Conservation (phyloP, 495 filamentous ascomycete genomes). For the Penicillium argentinense region DNA sequence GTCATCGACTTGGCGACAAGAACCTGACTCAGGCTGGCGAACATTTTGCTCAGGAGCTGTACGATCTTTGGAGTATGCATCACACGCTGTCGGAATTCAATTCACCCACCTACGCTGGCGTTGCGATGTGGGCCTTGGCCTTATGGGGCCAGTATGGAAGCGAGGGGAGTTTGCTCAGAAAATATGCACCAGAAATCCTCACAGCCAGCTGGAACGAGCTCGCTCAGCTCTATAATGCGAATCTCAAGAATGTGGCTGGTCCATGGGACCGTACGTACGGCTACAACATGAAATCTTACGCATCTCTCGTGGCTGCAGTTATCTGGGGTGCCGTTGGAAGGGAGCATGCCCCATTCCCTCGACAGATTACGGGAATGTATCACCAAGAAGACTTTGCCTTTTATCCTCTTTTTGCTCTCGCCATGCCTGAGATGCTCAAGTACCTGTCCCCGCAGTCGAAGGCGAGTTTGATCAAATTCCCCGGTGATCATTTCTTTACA, state of each 20-base stretch:
- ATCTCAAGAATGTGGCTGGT: slow-evolving; percentile 40
- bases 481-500: slow-evolving; percentile 34
- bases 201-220: slow-evolving; percentile 32
- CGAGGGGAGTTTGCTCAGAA: slow-evolving; percentile 28
- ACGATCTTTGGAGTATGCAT: slow-evolving; percentile 37
- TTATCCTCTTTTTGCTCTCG: slow-evolving; percentile 35
- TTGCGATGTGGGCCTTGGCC: slow-evolving; percentile 41
- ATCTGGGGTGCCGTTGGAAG: slow-evolving; percentile 39
- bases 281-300: slow-evolving; percentile 44
- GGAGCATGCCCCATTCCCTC: slow-evolving; percentile 23
- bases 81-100: slow-evolving; percentile 45
- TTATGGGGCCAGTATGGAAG: slow-evolving; percentile 37
- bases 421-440: slow-evolving; percentile 26
- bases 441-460: slow-evolving; percentile 15
- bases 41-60: slow-evolving; percentile 30
- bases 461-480: slow-evolving; percentile 27
- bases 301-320: slow-evolving; percentile 33
- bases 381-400: slow-evolving; percentile 42
- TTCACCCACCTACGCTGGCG: slow-evolving; percentile 42
- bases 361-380: slow-evolving; percentile 29
- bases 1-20: slow-evolving; percentile 29
- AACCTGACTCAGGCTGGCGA: slow-evolving; percentile 41
- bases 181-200: slow-evolving; percentile 29
- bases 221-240: slow-evolving; percentile 34
- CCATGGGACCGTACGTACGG: slow-evolving; percentile 47